phyloP scores from a whole-genome alignment of 2,329 filamentous ascomycete species.

The Epichloe sibirici region DNA sequence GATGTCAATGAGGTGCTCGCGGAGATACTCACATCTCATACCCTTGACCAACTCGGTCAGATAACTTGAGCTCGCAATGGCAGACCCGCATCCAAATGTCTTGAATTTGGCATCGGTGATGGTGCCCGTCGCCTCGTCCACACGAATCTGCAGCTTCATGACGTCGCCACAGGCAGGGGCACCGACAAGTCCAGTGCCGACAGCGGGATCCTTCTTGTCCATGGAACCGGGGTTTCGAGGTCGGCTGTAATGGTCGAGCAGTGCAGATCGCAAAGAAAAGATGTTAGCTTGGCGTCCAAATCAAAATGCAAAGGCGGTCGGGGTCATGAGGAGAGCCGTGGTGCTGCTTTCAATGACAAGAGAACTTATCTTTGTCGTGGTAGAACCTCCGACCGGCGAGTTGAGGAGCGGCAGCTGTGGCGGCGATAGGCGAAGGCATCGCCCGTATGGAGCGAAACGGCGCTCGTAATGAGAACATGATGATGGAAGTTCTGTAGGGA shows the following conservation, averaged over 20 bases:
- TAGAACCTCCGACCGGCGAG: constrained; percentile 29
- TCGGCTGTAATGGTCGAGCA: constrained; percentile 38
- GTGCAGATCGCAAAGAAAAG: not conserved
- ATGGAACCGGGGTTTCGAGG: constrained; percentile 45
- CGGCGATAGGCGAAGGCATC: constrained; percentile 8
- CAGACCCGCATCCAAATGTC: constrained; percentile 89
- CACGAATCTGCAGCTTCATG: constrained; percentile 71
- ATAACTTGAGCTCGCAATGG: constrained; percentile 82
- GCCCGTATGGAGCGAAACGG: constrained; percentile 8
- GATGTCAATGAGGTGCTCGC: no score
- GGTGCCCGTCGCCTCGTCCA: constrained; percentile 76
- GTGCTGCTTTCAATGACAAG: not conserved
- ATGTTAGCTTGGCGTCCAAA: constrained; percentile 5
- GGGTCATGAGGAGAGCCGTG: not conserved
- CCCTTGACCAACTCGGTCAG: constrained; percentile 88
- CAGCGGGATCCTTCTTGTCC: constrained; percentile 64
- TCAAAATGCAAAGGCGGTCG: not conserved
- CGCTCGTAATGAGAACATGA: constrained; percentile 10
- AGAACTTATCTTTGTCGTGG: constrained; percentile 31
- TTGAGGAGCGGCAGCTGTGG: constrained; percentile 13
- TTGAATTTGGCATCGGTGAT: constrained; percentile 97
- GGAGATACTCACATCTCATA: constrained; percentile 46
- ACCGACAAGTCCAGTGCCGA: constrained; percentile 84
- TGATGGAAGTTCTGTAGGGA: not conserved
- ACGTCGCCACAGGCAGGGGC: constrained; percentile 83